phyloP scores from a whole-genome alignment of 805 yeast genomes.

The Starmera pachycereana region DNA sequence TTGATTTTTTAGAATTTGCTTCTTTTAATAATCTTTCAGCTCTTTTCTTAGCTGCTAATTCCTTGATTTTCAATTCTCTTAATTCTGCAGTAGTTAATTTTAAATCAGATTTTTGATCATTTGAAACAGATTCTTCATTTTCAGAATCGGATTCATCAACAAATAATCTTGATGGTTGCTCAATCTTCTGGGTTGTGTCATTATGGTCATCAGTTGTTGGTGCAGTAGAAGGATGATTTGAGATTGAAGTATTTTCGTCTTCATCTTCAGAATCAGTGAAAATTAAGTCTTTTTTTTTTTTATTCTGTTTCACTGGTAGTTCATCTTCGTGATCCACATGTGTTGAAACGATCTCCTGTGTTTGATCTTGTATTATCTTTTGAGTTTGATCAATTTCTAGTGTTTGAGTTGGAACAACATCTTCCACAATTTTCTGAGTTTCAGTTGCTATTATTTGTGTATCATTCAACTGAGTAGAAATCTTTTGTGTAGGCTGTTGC shows the following conservation, averaged over 20 bases:
- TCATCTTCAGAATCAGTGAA: conserved; percentile 1
- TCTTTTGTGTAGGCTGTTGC: background rate
- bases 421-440: background rate
- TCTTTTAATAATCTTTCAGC: conserved; percentile 11
- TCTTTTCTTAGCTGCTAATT: conserved; percentile 13
- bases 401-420: background rate
- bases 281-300: background rate
- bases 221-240: background rate
- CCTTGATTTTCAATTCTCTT: conserved; percentile 9
- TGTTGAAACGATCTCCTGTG: background rate
- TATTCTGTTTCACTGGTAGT: background rate
- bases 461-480: too few relatives aligned
- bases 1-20: conserved; percentile 6
- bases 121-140: background rate
- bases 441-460: too few relatives aligned
- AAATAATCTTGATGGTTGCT: conserved; percentile 2
- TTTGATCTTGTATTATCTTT: background rate
- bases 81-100: conserved; percentile 2
- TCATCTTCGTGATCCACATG: background rate
- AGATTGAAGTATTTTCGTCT: background rate
- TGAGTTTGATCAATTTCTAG: background rate
- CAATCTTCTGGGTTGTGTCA: background rate
- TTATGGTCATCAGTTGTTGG: background rate
- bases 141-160: conserved; percentile 12
- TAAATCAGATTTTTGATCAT: background rate